Percentiles rank a stretch among this genome's conserved stretches.
Evolutionary conservation across 2,329 filamentous ascomycete species (phyloP).

Genomic region (Curvularia spicifera): DNA sequence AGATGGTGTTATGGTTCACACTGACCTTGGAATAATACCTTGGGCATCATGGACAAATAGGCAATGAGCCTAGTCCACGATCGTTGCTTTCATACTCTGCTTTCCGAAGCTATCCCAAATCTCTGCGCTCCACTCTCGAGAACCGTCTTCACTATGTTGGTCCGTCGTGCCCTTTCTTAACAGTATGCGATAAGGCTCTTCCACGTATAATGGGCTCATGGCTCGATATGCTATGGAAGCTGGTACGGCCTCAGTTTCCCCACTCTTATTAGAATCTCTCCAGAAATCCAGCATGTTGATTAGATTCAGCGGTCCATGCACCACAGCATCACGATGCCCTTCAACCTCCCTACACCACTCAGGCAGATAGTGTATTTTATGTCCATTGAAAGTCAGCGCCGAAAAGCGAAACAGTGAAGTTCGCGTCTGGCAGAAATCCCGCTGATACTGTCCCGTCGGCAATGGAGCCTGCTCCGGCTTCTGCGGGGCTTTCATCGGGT

Average conservation of each 20-base stretch:
- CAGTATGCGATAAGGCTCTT: conserved; percentile 40
- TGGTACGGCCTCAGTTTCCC: conserved; percentile 27
- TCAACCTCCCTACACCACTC: conserved; percentile 74
- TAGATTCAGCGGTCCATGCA: conserved; percentile 85
- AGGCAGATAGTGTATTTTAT: conserved; percentile 84
- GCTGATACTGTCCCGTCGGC: conserved; percentile 31
- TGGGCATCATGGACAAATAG: neutral
- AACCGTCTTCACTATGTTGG: neutral
- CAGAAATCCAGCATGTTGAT: conserved; percentile 52
- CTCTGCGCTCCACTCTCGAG: conserved; percentile 30
- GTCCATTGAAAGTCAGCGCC: conserved; percentile 90
- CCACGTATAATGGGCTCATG: conserved; percentile 43
- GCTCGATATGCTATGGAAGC: conserved; percentile 41
- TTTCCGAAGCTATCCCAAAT: conserved; percentile 46
- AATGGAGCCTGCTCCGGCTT: conserved; percentile 29
- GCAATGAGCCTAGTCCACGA: conserved; percentile 25
- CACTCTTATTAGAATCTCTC: conserved; percentile 33
- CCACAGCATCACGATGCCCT: conserved; percentile 75
- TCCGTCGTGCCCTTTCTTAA: conserved; percentile 15
- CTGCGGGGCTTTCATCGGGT: conserved; percentile 46
- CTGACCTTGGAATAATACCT: conserved; percentile 5
- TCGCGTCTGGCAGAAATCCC: conserved; percentile 69
- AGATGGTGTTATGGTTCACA: conserved; percentile 1
- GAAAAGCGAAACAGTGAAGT: conserved; percentile 87
- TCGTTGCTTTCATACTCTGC: conserved; percentile 40